These are phyloP conservation scores for Erythrobasidium yunnanense DNA, from an alignment of 768 basidiomycete genomes.

Conservation along the genomic window DNA sequence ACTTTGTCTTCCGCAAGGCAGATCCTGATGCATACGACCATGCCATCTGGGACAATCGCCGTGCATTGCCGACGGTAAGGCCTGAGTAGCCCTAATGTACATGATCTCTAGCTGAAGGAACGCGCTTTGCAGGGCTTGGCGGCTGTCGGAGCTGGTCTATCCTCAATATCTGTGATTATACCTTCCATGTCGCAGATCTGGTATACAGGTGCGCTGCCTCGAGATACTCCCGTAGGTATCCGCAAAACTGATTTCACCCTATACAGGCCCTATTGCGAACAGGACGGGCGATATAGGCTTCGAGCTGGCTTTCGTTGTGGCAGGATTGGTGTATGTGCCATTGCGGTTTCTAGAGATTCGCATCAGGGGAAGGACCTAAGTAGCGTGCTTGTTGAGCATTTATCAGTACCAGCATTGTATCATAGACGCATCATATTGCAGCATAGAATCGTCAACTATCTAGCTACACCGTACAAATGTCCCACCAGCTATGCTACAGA, in stretches of 20 bases:
- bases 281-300: slow-evolving; percentile 44
- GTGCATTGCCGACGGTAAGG: slow-evolving; percentile 41
- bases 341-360: slow-evolving; percentile 8
- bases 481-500: no score
- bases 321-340: slow-evolving; percentile 30
- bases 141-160: slow-evolving; percentile 40
- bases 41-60: slow-evolving; percentile 41
- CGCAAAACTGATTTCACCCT: slow-evolving; percentile 24
- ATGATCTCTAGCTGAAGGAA: neutral
- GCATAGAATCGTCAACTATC: no score
- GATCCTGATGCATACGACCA: slow-evolving; percentile 43
- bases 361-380: neutral
- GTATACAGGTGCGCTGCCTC: slow-evolving; percentile 38
- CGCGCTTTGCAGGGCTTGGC: slow-evolving; percentile 39
- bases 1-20: slow-evolving; percentile 48
- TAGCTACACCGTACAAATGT: no score
- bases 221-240: neutral
- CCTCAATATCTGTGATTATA: slow-evolving; percentile 44
- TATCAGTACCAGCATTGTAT: no score
- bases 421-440: no score
- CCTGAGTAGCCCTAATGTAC: neutral
- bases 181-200: slow-evolving; percentile 43
- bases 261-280: slow-evolving; percentile 29
- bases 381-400: no score
- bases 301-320: slow-evolving; percentile 42